Conservation (phyloP, 805 yeast genomes). For the Yamadazyma laniorum region DNA sequence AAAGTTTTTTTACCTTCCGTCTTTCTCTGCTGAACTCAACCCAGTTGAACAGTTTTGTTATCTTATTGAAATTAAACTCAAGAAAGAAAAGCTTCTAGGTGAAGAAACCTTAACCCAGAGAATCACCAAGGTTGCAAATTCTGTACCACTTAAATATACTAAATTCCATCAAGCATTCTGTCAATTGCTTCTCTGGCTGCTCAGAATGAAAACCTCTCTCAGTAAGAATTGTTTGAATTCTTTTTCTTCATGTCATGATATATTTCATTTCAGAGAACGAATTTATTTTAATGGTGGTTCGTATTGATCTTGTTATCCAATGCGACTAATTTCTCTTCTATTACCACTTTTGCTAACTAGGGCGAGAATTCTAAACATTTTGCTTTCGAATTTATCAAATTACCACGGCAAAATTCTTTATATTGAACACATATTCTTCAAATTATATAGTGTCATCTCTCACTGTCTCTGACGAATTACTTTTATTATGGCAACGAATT, state of each 20-base stretch:
- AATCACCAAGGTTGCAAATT: slow-evolving; percentile 7
- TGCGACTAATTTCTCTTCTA: slow-evolving; percentile 3
- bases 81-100: too few relatives aligned
- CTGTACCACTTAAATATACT: slow-evolving; percentile 10
- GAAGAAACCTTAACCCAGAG: too few relatives aligned
- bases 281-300: not conserved
- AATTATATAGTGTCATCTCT: too few relatives aligned
- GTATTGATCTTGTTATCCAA: slow-evolving; percentile 3
- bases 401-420: too few relatives aligned
- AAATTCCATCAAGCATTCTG: slow-evolving; percentile 6
- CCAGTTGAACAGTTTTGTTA: too few relatives aligned
- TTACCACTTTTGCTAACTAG: not conserved
- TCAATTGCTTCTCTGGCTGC: slow-evolving; percentile 4
- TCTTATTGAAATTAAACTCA: too few relatives aligned
- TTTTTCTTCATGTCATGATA: not conserved
- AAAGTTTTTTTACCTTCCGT: too few relatives aligned
- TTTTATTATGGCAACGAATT: too few relatives aligned
- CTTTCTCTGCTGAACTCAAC: too few relatives aligned
- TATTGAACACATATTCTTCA: too few relatives aligned
- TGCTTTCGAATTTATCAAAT: slow-evolving; percentile 3
- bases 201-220: slow-evolving; percentile 1
- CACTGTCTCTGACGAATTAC: too few relatives aligned
- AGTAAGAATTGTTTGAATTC: not conserved
- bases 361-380: not conserved
- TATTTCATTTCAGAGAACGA: not conserved